Conservation (phyloP, 208 protist species). For the Wallacemonas sp. region DNA sequence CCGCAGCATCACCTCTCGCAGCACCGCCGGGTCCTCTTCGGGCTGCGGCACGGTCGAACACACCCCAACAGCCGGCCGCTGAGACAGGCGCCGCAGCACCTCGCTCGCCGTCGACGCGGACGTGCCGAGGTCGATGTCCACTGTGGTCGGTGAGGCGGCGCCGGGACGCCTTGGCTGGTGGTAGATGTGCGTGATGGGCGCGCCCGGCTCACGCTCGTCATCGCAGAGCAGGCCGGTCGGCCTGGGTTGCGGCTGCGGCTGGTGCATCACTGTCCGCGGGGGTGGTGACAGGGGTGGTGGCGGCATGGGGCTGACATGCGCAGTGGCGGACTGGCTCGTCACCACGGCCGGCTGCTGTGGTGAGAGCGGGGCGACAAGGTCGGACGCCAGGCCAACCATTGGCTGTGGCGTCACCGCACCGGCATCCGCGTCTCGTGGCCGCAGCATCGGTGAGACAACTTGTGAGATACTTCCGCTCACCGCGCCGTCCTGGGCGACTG, state of each 20-base stretch:
- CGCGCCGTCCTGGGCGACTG: background rate
- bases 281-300: background rate
- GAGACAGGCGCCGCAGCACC: background rate
- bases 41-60: constrained; percentile 14
- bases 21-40: constrained; percentile 8
- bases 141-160: background rate
- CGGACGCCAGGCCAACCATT: too few species aligned
- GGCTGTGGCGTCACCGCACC: too few species aligned
- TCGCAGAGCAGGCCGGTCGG: background rate
- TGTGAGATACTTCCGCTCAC: background rate
- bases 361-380: too few species aligned
- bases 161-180: background rate
- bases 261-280: background rate
- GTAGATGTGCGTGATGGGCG: background rate
- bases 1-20: constrained; percentile 13
- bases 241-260: background rate
- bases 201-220: background rate
- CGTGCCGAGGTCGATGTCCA: too few species aligned
- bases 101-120: background rate
- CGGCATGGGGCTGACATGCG: background rate
- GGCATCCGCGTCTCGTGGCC: background rate
- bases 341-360: too few species aligned
- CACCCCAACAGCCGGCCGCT: constrained; percentile 6
- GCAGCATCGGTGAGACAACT: background rate
- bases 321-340: background rate